Conservation (phyloP, 2,329 filamentous ascomycete species). For the Hypoxylon sp. region DNA sequence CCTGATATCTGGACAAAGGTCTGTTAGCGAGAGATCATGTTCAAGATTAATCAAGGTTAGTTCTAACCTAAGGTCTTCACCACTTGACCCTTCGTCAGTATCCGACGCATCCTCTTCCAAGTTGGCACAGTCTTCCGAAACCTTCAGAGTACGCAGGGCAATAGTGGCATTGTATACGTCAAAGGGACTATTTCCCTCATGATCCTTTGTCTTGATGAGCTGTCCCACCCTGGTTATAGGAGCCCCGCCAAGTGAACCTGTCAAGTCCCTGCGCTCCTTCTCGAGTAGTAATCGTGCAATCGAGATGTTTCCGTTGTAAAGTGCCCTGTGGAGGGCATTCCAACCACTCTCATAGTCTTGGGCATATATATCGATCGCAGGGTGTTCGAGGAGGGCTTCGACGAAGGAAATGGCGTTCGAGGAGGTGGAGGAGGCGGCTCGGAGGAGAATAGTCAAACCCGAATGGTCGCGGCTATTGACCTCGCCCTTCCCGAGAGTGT, state of each 20-base stretch:
- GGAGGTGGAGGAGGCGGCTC: constrained; percentile 82
- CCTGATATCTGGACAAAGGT: constrained; percentile 48
- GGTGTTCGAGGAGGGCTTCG: constrained; percentile 83
- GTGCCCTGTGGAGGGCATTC: constrained; percentile 92
- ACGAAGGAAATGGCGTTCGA: constrained; percentile 81
- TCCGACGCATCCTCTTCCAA: constrained; percentile 70
- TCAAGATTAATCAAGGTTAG: constrained; percentile 39
- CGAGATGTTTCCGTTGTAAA: constrained; percentile 91
- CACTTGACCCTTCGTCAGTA: constrained; percentile 65
- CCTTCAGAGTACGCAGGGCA: constrained; percentile 77
- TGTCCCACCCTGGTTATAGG: constrained; percentile 75
- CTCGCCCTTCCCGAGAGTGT: constrained; percentile 71
- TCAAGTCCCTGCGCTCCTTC: constrained; percentile 78
- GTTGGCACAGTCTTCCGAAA: constrained; percentile 50
- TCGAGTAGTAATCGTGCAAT: constrained; percentile 87
- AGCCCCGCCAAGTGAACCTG: constrained; percentile 71
- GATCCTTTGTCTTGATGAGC: constrained; percentile 94
- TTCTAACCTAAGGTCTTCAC: constrained; percentile 48
- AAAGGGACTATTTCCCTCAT: constrained; percentile 94
- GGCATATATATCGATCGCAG: constrained; percentile 85
- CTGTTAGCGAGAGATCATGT: constrained; percentile 49
- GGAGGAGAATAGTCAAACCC: constrained; percentile 87
- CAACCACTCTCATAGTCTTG: constrained; percentile 95
- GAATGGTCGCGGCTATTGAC: constrained; percentile 87
- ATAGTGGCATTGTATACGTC: constrained; percentile 94